These are phyloP conservation scores for Gliomastix tumulicola DNA, from an alignment of 2,329 filamentous ascomycete genomes.

Conservation along the genomic window DNA sequence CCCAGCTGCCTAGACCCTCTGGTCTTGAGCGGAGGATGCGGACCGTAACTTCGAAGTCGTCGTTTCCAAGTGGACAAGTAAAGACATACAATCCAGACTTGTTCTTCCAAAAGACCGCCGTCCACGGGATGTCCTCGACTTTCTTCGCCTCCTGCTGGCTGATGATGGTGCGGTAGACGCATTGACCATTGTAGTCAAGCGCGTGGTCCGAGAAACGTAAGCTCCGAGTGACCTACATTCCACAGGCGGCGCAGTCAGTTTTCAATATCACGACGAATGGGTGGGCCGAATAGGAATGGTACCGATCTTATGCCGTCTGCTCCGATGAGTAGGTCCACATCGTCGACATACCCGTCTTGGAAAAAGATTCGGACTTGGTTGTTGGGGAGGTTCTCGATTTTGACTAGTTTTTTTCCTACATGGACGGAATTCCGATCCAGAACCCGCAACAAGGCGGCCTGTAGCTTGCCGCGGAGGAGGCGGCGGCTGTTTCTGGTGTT, in stretches of 20 bases:
- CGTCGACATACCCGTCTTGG: background rate
- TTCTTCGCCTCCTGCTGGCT: conserved; percentile 13
- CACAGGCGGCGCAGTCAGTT: too few species aligned
- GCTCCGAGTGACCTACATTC: background rate
- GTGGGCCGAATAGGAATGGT: background rate
- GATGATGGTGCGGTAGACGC: conserved; percentile 22
- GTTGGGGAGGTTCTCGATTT: background rate
- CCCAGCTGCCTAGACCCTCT: conserved; percentile 20
- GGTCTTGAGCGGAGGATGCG: conserved; percentile 3
- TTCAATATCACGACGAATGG: too few species aligned
- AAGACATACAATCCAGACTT: conserved; percentile 19
- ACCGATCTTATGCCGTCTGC: background rate
- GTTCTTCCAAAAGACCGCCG: conserved; percentile 22
- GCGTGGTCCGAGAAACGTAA: background rate
- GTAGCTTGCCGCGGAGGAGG: conserved; percentile 28
- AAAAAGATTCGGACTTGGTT: background rate
- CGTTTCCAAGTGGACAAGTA: conserved; percentile 20
- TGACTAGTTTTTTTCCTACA: background rate
- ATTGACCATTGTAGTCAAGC: conserved; percentile 12
- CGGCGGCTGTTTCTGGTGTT: conserved; percentile 20
- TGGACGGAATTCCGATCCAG: conserved; percentile 26
- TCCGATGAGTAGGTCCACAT: background rate
- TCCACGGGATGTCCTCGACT: conserved; percentile 18
- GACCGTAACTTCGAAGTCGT: conserved; percentile 14
- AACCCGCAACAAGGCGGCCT: conserved; percentile 36